Conservation (phyloP, 495 filamentous ascomycete species). For the Hyaloscypha finlandica region DNA sequence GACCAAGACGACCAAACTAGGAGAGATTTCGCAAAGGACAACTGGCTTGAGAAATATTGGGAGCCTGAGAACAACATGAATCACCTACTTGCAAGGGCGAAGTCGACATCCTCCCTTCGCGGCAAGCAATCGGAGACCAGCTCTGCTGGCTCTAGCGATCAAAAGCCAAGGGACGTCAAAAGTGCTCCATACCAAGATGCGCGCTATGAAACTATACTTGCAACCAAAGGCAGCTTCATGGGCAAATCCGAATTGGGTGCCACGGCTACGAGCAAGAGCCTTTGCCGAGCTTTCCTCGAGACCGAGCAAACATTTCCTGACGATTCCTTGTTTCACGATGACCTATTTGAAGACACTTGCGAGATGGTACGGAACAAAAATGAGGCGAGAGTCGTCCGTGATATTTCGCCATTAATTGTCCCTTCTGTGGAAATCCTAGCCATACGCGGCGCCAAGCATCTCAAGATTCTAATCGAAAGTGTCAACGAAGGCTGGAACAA, state of each 20-base stretch:
- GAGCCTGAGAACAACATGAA: conserved; percentile 22
- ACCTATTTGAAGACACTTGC: conserved; percentile 37
- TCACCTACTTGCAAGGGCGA: conserved; percentile 37
- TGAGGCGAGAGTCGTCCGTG: conserved; percentile 40
- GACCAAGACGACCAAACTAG: no score
- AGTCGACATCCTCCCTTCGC: conserved; percentile 26
- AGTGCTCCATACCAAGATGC: conserved; percentile 39
- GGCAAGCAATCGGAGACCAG: conserved; percentile 40
- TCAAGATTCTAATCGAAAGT: conserved; percentile 5
- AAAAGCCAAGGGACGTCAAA: conserved; percentile 40
- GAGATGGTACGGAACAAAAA: conserved; percentile 37
- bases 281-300: conserved; percentile 20
- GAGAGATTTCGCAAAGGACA: no score
- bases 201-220: conserved; percentile 37
- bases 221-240: conserved; percentile 45
- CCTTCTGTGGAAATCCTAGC: conserved; percentile 40
- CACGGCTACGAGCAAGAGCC: not conserved
- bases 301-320: conserved; percentile 24
- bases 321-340: conserved; percentile 41
- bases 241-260: conserved; percentile 30
- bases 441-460: conserved; percentile 32
- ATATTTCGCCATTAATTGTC: conserved; percentile 42
- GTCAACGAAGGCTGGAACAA: no score
- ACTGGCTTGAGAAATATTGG: no score
- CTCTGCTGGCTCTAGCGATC: conserved; percentile 40